Base-by-base conservation (phyloP, 805 yeast genomes). In the Kazachstania psychrophila region DNA sequence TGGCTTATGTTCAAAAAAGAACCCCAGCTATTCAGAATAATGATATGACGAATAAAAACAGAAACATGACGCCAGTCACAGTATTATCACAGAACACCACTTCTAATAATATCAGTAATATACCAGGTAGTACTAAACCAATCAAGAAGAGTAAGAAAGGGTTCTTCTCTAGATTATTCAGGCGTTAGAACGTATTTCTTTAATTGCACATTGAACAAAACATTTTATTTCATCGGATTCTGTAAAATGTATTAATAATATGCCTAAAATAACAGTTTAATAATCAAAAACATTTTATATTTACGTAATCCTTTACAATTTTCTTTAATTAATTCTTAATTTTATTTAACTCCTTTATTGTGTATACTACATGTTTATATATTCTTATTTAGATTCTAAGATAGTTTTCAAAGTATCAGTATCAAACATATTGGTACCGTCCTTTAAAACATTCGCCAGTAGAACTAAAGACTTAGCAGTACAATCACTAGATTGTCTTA, bases 401-500 rank as follows among this genome's bases (percentile, higher is more conserved):
- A 60, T 52, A 9, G 59, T 49, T 37, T 54, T 60, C 34, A 68
- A 46, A 19, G 74, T 64, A 32, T 73, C 77, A 22, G 66, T 68
- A 48, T 75, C 80, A 55, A 75, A 77, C 61, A 77, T 65, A 44
- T 73, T 70, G 12, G 72, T 65, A 11, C 79, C 77, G 27, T 72
- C 70, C 49, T 75, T 78, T 36, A 77, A 62, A 6, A 75, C 64
- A 45, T 72, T 71, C 3, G 80, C 82, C 46, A 77, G 56, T 35
- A 73, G 47, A 10, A 70, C 69, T 39, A 79, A 62, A 19, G 83
- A 76, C 46, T 70, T 72, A 22, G 65, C 68, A 9, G 68, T 68
- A 48, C 80, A 80, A 52, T 79, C 86, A 8, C 77, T 79, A 24
- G 77, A 74, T 37, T 66, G 65, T 52, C 87, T 72, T 42, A 78